Evolutionary conservation across 495 filamentous ascomycete genomes (phyloP), one percentile per base, ranked within the genome.

Genomic region (Hapsidospora chrysogenum): DNA sequence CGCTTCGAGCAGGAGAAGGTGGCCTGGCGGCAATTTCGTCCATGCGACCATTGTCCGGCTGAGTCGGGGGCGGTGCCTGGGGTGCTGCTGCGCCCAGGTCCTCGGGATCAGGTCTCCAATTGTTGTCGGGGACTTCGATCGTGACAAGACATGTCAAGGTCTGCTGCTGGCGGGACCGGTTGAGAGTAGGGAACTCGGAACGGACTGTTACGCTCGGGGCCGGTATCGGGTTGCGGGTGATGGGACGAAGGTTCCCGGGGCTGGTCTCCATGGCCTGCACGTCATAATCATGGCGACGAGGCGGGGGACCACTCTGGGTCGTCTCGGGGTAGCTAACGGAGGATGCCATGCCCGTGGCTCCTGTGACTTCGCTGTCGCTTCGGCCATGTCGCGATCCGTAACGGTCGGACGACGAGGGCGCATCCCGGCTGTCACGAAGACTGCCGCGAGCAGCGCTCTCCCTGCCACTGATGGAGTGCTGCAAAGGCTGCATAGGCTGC

Each of bases 111-210:
- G 83, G 79, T 30, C 69, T 72, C 92, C 85, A 96, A 53, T 92
- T 92, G 37, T 74, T 82, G 47, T 92, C 87, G 1, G 85, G 73
- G 3, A 99, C 85, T 57, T 99, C 89, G 22, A 99, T 74, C 0
- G 92, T 95, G 19, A 99, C 69, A 42, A 99, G 60, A 51, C 92
- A 96, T 0, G 89, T 96, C 45, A 99, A 58, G 3, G 78, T 86
- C 56, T 99, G 89, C 53, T 95, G 89, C 52, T 92, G 84, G 32
- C 89, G 78, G 22, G 87, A 93, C 38, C 82, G 70, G 46, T 66
- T 95, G 46, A 99, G 66, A 2, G 89, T 95, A 9, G 89, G 89
- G 49, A 93, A 99, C 58, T 99, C 89, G 49, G 86, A 94, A 35
- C 87, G 81, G 17, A 99, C 77, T 5, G 81, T 92, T 18, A 99